Evolutionary conservation across 257 asterid genomes (phyloP).

Genomic region (Haberlea rhodopensis): DNA sequence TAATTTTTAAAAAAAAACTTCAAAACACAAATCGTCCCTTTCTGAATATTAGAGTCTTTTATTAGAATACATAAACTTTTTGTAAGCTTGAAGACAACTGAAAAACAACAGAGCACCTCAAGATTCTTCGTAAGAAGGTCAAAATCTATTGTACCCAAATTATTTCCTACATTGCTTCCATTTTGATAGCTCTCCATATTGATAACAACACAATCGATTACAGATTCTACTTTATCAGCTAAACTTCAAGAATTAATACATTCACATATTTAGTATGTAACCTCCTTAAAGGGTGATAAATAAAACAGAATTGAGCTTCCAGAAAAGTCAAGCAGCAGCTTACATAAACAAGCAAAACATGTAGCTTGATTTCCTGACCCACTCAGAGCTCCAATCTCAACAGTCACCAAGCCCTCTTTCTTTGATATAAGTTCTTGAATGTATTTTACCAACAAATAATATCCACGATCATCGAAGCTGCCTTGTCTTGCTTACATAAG

Average conservation of each 20-base stretch:
- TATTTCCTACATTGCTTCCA: constrained; percentile 82
- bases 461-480: constrained; percentile 97
- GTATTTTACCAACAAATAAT: constrained; percentile 89
- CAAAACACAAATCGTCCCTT: not conserved
- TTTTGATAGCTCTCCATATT: constrained; percentile 95
- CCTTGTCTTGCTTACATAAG: no score
- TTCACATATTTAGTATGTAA: constrained; percentile 25
- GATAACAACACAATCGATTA: constrained; percentile 78
- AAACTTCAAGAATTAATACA: constrained; percentile 70
- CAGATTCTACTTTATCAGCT: constrained; percentile 94
- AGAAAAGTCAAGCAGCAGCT: not conserved
- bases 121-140: constrained; percentile 82
- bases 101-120: constrained; percentile 48
- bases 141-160: constrained; percentile 82
- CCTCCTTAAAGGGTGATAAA: no score
- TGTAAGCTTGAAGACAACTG: constrained; percentile 5
- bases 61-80: not conserved
- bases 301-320: constrained; percentile 18
- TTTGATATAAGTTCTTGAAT: constrained; percentile 91
- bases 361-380: constrained; percentile 99
- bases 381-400: constrained; percentile 96
- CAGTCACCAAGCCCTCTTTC: constrained; percentile 80
- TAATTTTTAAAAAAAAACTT: constrained; percentile 3
- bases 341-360: constrained; percentile 28
- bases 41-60: not conserved